These are phyloP conservation scores for Vishniacozyma victoriae DNA, from an alignment of 768 basidiomycete genomes.

Conservation along the genomic window DNA sequence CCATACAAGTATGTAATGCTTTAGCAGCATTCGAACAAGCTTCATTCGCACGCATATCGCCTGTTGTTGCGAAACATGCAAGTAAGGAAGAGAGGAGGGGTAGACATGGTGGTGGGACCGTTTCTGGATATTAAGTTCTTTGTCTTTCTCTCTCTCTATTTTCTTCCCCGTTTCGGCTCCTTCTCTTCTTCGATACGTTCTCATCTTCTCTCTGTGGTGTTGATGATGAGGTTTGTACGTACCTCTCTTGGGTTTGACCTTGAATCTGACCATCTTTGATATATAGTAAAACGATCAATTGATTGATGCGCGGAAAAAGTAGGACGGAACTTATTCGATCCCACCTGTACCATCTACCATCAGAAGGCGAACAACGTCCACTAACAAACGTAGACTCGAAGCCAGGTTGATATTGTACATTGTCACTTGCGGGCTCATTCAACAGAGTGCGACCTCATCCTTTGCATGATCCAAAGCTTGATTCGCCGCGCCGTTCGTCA, in stretches of 20 bases:
- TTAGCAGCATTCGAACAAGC: constrained; percentile 39
- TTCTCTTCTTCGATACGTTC: not conserved
- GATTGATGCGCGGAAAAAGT: too few species aligned
- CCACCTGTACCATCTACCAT: too few species aligned
- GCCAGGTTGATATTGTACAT: too few species aligned
- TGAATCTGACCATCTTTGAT: too few species aligned
- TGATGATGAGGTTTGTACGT: not conserved
- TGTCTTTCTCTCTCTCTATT: not conserved
- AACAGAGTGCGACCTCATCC: too few species aligned
- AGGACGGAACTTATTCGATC: too few species aligned
- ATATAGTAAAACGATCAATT: too few species aligned
- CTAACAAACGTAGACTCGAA: too few species aligned
- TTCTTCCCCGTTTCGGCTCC: not conserved
- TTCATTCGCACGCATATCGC: constrained; percentile 31
- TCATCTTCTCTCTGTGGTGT: not conserved
- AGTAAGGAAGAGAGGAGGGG: constrained; percentile 41
- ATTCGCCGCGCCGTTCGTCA: too few species aligned
- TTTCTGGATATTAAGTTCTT: constrained; percentile 13
- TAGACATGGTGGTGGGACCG: constrained; percentile 30
- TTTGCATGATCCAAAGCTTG: too few species aligned
- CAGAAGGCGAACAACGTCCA: too few species aligned
- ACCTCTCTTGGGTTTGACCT: constrained; percentile 18
- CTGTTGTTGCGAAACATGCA: constrained; percentile 43
- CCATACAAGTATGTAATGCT: constrained; percentile 42
- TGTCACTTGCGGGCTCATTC: too few species aligned